phyloP scores from a whole-genome alignment of 352 stramenopile species.

The Globisporangium radiosum region DNA sequence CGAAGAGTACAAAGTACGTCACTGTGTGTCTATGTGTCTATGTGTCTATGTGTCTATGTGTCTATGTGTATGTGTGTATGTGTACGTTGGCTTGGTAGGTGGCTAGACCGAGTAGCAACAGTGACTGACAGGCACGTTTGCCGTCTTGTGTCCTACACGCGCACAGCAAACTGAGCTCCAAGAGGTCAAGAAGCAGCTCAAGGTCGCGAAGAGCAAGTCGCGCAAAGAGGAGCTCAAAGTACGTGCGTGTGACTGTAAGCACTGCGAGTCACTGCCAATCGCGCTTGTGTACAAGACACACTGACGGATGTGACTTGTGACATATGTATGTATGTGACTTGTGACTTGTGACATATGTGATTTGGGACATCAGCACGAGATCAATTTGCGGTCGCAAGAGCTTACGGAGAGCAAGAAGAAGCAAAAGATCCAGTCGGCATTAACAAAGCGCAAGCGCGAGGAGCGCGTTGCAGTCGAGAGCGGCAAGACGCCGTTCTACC shows the following conservation, averaged over 20 bases:
- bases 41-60: neutral
- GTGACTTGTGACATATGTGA: neutral
- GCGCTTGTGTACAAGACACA: neutral
- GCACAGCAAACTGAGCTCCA: slow-evolving; percentile 68
- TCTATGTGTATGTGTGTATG: no score
- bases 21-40: no score
- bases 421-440: slow-evolving; percentile 55
- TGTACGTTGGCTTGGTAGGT: neutral
- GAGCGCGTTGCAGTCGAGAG: slow-evolving; percentile 85
- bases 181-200: slow-evolving; percentile 78
- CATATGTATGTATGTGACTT: neutral
- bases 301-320: neutral
- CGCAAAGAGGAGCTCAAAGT: slow-evolving; percentile 82
- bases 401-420: slow-evolving; percentile 69
- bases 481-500: slow-evolving; percentile 89
- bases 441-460: slow-evolving; percentile 79
- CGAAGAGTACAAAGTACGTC: slow-evolving; percentile 75
- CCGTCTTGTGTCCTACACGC: no score
- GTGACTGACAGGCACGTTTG: neutral
- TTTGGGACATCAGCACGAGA: slow-evolving; percentile 36
- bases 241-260: neutral
- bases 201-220: slow-evolving; percentile 53
- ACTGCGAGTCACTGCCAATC: neutral
- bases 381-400: slow-evolving; percentile 63
- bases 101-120: no score